phyloP scores from a whole-genome alignment of 2,329 filamentous ascomycete species.

The Coleophoma cylindrospora region DNA sequence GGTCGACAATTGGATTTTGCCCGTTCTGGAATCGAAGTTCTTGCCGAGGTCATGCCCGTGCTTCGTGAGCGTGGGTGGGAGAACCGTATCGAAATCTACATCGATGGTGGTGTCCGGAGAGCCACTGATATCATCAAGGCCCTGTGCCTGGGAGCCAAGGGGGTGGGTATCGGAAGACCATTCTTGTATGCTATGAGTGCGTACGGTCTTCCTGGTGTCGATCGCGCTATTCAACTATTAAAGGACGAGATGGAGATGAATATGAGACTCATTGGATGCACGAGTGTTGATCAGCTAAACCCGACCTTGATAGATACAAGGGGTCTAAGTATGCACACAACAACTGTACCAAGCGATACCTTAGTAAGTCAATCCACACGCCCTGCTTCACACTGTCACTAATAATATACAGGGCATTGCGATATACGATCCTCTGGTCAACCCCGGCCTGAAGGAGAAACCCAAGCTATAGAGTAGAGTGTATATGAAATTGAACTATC shows the following conservation, averaged over 20 bases:
- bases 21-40: conserved; percentile 80
- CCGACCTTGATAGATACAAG: conserved; percentile 75
- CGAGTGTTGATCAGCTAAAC: conserved; percentile 69
- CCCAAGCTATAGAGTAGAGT: conserved; percentile 38
- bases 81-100: conserved; percentile 76
- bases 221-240: conserved; percentile 85
- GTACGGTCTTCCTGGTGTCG: conserved; percentile 82
- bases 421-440: conserved; percentile 40
- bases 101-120: conserved; percentile 86
- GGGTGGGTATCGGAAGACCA: conserved; percentile 89
- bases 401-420: conserved; percentile 15
- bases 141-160: conserved; percentile 83
- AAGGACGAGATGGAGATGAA: conserved; percentile 99
- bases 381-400: conserved; percentile 8
- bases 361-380: conserved; percentile 28
- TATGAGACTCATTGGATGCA: conserved; percentile 87
- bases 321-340: conserved; percentile 58
- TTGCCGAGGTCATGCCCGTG: conserved; percentile 90
- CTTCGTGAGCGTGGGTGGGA: conserved; percentile 70
- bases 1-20: conserved; percentile 92
- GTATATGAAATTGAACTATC: too few species aligned
- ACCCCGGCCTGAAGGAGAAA: conserved; percentile 33
- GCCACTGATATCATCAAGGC: conserved; percentile 96
- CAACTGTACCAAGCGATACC: conserved; percentile 56
- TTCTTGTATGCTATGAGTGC: conserved; percentile 96